phyloP scores from a whole-genome alignment of 345 rosid genomes.

The Boechera divaricarpa region DNA sequence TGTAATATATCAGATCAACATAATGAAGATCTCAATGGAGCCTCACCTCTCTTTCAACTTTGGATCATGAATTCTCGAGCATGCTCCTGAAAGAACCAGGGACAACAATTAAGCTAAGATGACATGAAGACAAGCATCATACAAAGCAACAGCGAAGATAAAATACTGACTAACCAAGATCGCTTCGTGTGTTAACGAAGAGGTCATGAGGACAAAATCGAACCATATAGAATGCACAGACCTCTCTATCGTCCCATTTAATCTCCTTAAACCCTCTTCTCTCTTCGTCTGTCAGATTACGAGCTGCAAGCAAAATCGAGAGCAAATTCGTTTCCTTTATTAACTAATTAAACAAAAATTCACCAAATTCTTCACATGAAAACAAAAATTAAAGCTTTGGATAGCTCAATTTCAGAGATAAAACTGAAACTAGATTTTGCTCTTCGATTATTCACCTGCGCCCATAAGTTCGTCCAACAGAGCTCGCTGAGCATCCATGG shows the following conservation, averaged over 20 bases:
- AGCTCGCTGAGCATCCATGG: slow-evolving; percentile 97
- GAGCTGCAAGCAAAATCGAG: slow-evolving; percentile 55
- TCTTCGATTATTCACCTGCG: slow-evolving; percentile 57
- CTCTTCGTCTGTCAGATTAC: slow-evolving; percentile 90
- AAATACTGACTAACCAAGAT: slow-evolving; percentile 69
- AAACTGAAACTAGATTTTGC: slow-evolving; percentile 12
- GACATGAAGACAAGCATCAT: neutral
- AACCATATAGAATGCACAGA: slow-evolving; percentile 92
- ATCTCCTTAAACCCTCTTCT: slow-evolving; percentile 81
- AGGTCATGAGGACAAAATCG: slow-evolving; percentile 98
- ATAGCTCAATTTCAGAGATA: neutral
- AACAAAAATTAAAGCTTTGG: neutral
- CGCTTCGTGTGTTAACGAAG: slow-evolving; percentile 96
- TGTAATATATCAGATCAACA: neutral
- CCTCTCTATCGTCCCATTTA: slow-evolving; percentile 94
- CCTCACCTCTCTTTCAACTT: slow-evolving; percentile 96
- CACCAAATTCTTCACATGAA: neutral
- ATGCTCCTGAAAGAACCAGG: slow-evolving; percentile 62
- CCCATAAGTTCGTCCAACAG: slow-evolving; percentile 98
- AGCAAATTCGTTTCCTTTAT: neutral
- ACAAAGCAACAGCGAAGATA: neutral
- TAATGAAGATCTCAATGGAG: slow-evolving; percentile 3
- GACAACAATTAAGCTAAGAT: neutral
- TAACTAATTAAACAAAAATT: neutral
- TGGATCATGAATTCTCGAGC: slow-evolving; percentile 88